Evolutionary conservation across 768 basidiomycete species (phyloP).

Genomic region (Infundibulicybe gibba): DNA sequence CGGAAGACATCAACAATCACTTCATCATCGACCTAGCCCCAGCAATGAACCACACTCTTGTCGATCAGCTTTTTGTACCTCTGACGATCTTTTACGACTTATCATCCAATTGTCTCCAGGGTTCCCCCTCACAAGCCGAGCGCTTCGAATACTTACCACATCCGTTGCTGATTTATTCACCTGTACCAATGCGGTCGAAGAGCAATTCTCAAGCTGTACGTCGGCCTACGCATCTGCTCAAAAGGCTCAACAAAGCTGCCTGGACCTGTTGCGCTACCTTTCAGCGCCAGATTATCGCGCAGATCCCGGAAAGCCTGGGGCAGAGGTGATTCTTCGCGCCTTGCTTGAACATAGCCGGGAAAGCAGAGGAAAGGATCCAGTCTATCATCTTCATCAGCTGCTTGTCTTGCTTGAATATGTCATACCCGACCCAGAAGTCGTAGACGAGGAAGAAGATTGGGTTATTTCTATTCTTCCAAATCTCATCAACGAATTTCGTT

Average conservation of each 20-base stretch:
- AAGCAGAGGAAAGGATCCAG: slow-evolving; percentile 48
- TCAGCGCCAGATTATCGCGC: slow-evolving; percentile 24
- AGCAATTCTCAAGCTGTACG: slow-evolving; percentile 33
- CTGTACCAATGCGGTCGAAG: slow-evolving; percentile 45
- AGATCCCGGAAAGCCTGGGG: slow-evolving; percentile 33
- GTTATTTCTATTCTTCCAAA: slow-evolving; percentile 51
- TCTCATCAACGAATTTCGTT: slow-evolving; percentile 47
- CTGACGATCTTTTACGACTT: slow-evolving; percentile 51
- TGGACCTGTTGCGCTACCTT: slow-evolving; percentile 43
- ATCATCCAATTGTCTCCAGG: slow-evolving; percentile 39
- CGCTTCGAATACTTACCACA: slow-evolving; percentile 38
- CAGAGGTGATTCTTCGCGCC: slow-evolving; percentile 50
- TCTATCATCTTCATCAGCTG: slow-evolving; percentile 49
- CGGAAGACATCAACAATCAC: slow-evolving; percentile 48
- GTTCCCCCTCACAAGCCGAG: slow-evolving; percentile 49
- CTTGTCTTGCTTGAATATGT: slow-evolving; percentile 55
- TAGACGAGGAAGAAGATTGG: slow-evolving; percentile 40
- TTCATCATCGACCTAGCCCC: slow-evolving; percentile 41
- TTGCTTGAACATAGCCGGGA: slow-evolving; percentile 48
- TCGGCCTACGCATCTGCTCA: slow-evolving; percentile 38
- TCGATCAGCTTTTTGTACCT: slow-evolving; percentile 56
- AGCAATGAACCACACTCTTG: slow-evolving; percentile 33
- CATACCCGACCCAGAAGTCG: slow-evolving; percentile 34
- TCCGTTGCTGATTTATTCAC: slow-evolving; percentile 53
- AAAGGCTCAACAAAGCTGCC: slow-evolving; percentile 44